A percentile compares a stretch with the other conserved stretches of the same genome.
These are phyloP conservation scores for Emmonsiellopsis sp. DNA, from an alignment of 2,329 filamentous ascomycete species.

Conservation along the genomic window DNA sequence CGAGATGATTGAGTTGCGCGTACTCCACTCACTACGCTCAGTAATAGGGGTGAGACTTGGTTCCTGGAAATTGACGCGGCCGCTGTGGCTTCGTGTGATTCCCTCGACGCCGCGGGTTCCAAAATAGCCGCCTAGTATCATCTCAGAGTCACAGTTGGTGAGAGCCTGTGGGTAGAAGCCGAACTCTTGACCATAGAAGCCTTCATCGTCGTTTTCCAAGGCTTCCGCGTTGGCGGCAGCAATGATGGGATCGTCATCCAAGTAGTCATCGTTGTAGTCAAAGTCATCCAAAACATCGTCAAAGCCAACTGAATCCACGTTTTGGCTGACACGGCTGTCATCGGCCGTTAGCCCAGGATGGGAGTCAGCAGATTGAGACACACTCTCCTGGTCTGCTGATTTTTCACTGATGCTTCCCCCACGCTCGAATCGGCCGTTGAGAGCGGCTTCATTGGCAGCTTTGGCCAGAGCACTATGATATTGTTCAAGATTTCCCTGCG, in stretches of 20 bases:
- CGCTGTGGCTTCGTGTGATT: conserved; percentile 58
- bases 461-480: conserved; percentile 80
- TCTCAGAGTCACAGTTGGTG: conserved; percentile 44
- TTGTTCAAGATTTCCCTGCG: conserved; percentile 45
- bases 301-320: conserved; percentile 28
- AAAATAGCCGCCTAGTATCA: conserved; percentile 80
- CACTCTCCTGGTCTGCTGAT: conserved; percentile 23
- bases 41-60: conserved; percentile 95
- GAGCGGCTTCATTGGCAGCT: conserved; percentile 67
- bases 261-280: conserved; percentile 52
- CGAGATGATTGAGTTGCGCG: conserved; percentile 81
- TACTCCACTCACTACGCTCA: conserved; percentile 90
- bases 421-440: conserved; percentile 64
- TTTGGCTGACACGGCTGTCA: conserved; percentile 40
- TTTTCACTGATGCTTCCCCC: conserved; percentile 40
- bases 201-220: conserved; percentile 82
- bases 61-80: conserved; percentile 65
- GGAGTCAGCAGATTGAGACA: conserved; percentile 28
- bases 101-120: conserved; percentile 60
- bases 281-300: conserved; percentile 37
- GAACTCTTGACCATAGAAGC: conserved; percentile 93
- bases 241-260: conserved; percentile 83
- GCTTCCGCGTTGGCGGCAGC: conserved; percentile 92
- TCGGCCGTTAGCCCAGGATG: conserved; percentile 40
- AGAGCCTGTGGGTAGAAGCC: conserved; percentile 70